Evolutionary conservation across 768 basidiomycete species (phyloP).

Genomic region (Calocybe gangraenosa): DNA sequence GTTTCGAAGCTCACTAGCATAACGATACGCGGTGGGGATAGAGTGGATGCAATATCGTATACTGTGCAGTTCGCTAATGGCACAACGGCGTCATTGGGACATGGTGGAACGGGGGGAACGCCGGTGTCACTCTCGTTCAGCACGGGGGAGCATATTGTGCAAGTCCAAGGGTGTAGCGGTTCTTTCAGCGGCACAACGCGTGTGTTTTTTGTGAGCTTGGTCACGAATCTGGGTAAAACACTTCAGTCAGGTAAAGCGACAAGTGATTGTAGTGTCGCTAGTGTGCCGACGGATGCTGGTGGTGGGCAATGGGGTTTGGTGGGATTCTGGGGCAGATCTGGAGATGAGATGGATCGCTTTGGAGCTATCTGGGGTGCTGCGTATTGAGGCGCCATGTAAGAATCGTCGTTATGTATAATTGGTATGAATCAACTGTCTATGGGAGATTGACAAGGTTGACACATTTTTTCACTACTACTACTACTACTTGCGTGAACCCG

Average conservation of each 20-base stretch:
- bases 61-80: slow-evolving; percentile 18
- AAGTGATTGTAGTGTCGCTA: slow-evolving; percentile 21
- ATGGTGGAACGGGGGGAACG: slow-evolving; percentile 31
- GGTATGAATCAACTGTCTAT: too few species aligned
- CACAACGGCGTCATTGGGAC: slow-evolving; percentile 17
- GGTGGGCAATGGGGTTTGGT: slow-evolving; percentile 26
- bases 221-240: slow-evolving; percentile 25
- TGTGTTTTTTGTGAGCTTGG: slow-evolving; percentile 27
- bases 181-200: slow-evolving; percentile 23
- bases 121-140: slow-evolving; percentile 23
- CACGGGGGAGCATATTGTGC: slow-evolving; percentile 20
- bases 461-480: too few species aligned
- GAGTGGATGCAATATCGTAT: slow-evolving; percentile 29
- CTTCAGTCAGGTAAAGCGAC: slow-evolving; percentile 26
- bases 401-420: too few species aligned
- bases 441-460: too few species aligned
- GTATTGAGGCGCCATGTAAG: slow-evolving; percentile 13
- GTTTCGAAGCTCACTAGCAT: slow-evolving; percentile 25
- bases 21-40: slow-evolving; percentile 26
- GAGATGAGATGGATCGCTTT: slow-evolving; percentile 26
- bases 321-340: slow-evolving; percentile 28
- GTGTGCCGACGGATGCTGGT: slow-evolving; percentile 24
- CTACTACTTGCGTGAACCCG: too few species aligned
- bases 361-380: slow-evolving; percentile 28
- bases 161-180: slow-evolving; percentile 23